A percentile compares a stretch with the other conserved stretches of the same genome.
Evolutionary conservation across 2,329 filamentous ascomycete genomes (phyloP).

Genomic region (Diaporthe ilicicola): DNA sequence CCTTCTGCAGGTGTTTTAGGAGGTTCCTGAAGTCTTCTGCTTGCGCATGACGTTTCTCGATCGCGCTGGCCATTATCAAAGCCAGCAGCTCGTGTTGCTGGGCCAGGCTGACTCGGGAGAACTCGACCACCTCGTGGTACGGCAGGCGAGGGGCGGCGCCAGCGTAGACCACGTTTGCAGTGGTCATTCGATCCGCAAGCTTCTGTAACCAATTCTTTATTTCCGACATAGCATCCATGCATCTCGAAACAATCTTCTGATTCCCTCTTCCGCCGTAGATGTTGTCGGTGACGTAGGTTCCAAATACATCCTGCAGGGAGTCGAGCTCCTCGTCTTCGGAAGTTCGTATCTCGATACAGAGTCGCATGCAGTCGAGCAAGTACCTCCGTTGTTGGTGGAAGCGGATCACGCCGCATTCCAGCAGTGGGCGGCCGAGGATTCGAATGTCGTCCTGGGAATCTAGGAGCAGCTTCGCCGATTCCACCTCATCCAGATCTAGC

Average conservation of each 20-base stretch:
- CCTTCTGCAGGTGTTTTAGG: conserved; percentile 70
- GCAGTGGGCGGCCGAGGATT: conserved; percentile 74
- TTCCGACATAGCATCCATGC: conserved; percentile 77
- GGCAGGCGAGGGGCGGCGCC: conserved; percentile 57
- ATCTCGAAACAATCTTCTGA: conserved; percentile 74
- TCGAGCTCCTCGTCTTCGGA: conserved; percentile 64
- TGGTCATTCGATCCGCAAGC: conserved; percentile 79
- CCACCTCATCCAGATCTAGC: conserved; percentile 87
- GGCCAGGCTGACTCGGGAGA: conserved; percentile 80
- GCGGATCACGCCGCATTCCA: conserved; percentile 82
- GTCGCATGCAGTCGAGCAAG: conserved; percentile 82
- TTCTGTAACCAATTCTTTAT: conserved; percentile 81
- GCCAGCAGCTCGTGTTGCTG: conserved; percentile 91
- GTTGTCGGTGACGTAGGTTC: conserved; percentile 62
- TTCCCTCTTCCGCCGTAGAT: conserved; percentile 61
- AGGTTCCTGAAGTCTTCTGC: conserved; percentile 78
- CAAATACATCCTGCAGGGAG: conserved; percentile 58
- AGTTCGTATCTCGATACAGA: conserved; percentile 76
- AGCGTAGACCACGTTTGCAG: conserved; percentile 78
- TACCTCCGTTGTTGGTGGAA: conserved; percentile 89
- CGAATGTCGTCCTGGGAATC: conserved; percentile 75
- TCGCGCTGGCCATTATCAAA: conserved; percentile 79
- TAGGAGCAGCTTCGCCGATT: conserved; percentile 80
- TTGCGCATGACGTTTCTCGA: conserved; percentile 77
- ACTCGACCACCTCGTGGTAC: conserved; percentile 81